A percentile compares a stretch with the other conserved stretches of the same genome.
Evolutionary conservation across 2,329 filamentous ascomycete genomes (phyloP).

Genomic region (Davidsoniella australis): DNA sequence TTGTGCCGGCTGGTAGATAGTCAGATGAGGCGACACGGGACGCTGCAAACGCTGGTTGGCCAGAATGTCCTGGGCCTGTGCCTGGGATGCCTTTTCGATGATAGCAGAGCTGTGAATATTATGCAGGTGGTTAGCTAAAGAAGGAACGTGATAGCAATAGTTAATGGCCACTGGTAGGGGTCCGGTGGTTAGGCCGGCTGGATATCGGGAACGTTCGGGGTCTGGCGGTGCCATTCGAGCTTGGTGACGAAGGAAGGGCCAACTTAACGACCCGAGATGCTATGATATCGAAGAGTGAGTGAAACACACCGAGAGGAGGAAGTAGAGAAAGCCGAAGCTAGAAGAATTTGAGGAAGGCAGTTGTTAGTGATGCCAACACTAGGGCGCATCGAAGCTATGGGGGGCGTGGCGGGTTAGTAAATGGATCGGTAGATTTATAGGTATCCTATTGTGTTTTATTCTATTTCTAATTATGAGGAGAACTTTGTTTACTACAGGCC

Average conservation of each 20-base stretch:
- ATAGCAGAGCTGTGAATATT: constrained; percentile 30
- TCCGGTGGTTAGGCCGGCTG: not conserved
- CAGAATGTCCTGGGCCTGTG: constrained; percentile 48
- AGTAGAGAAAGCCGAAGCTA: constrained; percentile 25
- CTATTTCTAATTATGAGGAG: too few relatives aligned
- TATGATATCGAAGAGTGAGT: not conserved
- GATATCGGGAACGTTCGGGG: not conserved
- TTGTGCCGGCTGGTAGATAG: constrained; percentile 74
- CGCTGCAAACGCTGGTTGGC: constrained; percentile 64
- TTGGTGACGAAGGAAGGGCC: not conserved
- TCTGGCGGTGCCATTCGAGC: not conserved
- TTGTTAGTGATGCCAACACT: constrained; percentile 16
- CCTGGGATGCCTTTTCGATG: constrained; percentile 37
- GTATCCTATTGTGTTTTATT: not conserved
- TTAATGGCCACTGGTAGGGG: not conserved
- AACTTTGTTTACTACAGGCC: too few relatives aligned
- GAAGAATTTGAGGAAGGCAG: constrained; percentile 28
- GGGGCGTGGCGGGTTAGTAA: not conserved
- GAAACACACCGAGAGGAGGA: constrained; percentile 31
- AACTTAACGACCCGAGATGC: not conserved
- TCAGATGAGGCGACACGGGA: constrained; percentile 69
- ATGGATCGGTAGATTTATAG: not conserved
- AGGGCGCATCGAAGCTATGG: constrained; percentile 11
- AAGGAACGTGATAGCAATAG: constrained; percentile 1
- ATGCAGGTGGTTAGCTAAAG: constrained; percentile 4